phyloP scores from a whole-genome alignment of 2,329 filamentous ascomycete species.

The Gremmenia infestans region DNA sequence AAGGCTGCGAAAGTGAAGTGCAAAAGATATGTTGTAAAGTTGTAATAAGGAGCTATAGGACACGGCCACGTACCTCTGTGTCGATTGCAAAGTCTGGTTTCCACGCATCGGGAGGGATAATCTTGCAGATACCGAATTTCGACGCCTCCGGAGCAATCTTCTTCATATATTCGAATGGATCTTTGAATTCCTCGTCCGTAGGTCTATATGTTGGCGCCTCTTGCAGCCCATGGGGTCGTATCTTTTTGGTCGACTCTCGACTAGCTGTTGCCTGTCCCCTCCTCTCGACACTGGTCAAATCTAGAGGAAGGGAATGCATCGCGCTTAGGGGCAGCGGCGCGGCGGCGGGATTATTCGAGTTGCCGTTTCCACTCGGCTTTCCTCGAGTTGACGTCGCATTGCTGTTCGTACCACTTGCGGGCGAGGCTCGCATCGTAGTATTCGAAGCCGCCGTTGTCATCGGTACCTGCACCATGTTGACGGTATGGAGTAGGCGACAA shows the following conservation, averaged over 20 bases:
- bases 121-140: slow-evolving; percentile 90
- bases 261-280: slow-evolving; percentile 75
- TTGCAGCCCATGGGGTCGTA: slow-evolving; percentile 75
- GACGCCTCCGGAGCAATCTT: slow-evolving; percentile 84
- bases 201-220: slow-evolving; percentile 90
- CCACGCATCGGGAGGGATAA: slow-evolving; percentile 91
- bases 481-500: background rate
- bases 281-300: slow-evolving; percentile 86
- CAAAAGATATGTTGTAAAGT: background rate
- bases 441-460: slow-evolving; percentile 23
- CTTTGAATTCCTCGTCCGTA: slow-evolving; percentile 89
- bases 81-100: slow-evolving; percentile 94
- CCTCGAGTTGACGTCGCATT: slow-evolving; percentile 22
- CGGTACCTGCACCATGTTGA: slow-evolving; percentile 32
- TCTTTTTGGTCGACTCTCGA: slow-evolving; percentile 71
- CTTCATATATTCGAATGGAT: slow-evolving; percentile 88
- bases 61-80: slow-evolving; percentile 65
- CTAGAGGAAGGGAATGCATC: slow-evolving; percentile 52
- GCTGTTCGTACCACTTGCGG: slow-evolving; percentile 24
- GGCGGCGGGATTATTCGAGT: slow-evolving; percentile 29
- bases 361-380: slow-evolving; percentile 25
- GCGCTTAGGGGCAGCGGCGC: slow-evolving; percentile 31
- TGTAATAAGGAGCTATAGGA: background rate
- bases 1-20: too few relatives aligned
- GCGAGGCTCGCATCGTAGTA: slow-evolving; percentile 29